phyloP scores from a whole-genome alignment of 331 rosid genomes.

The Stylosanthes scabra region DNA sequence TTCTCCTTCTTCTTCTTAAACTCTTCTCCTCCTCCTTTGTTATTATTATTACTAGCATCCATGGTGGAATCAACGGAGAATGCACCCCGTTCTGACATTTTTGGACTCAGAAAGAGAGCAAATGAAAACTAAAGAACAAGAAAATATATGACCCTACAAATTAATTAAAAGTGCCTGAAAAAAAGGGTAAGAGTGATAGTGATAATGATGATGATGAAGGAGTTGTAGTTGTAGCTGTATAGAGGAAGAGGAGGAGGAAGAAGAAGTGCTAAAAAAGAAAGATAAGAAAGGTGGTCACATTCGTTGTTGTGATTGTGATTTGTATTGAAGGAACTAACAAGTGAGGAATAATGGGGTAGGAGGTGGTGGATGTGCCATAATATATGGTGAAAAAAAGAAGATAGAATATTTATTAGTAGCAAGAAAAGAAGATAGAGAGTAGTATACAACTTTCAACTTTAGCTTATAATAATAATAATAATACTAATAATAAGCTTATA shows the following conservation, averaged over 20 bases:
- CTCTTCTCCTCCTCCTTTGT: conserved; percentile 26
- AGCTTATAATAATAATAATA: not conserved
- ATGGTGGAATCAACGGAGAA: conserved; percentile 51
- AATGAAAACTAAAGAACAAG: not conserved
- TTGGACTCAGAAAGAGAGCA: conserved; percentile 26
- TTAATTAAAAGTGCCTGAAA: no score
- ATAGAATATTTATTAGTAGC: conserved; percentile 49
- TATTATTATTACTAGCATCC: conserved; percentile 9
- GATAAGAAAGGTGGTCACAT: conserved; percentile 17
- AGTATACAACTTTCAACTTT: not conserved
- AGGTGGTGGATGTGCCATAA: conserved; percentile 50
- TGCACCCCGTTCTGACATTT: conserved; percentile 50
- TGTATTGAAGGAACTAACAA: conserved; percentile 40
- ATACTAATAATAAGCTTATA: not conserved
- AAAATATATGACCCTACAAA: not conserved
- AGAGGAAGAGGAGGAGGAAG: not conserved
- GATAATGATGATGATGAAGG: conserved; percentile 5
- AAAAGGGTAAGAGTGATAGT: not conserved
- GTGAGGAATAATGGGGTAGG: conserved; percentile 26
- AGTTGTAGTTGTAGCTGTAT: not conserved
- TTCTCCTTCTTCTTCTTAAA: conserved; percentile 44
- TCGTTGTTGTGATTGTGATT: conserved; percentile 34
- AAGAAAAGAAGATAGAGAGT: not conserved
- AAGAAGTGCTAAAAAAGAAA: not conserved
- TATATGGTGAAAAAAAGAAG: conserved; percentile 45